Base-by-base conservation (phyloP, 177 flowering plant species). In the Vitis hybrid region DNA sequence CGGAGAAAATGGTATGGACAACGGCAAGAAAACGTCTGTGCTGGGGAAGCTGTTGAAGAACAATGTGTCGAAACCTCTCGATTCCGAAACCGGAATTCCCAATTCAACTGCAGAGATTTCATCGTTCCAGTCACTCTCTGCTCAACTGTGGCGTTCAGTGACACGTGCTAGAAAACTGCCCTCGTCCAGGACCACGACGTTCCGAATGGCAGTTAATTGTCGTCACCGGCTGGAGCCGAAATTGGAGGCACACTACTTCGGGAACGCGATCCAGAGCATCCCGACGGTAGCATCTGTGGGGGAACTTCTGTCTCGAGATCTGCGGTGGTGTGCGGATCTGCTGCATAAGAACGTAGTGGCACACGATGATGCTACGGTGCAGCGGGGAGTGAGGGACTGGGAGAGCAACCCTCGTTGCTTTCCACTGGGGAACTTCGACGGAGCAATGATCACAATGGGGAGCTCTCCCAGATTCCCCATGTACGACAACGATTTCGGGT, bases 261-360 rank as follows among this genome's bases (percentile, higher is more conserved):
- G 97, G 13, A 93, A 93, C 85, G 92, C 93, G 55, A 93, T 93
- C 6, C 98, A 93, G 81, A 93, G 98, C 86, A 89, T 89, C 72
- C 91, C 91, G 10, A 91, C 92, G 1, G 64, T 60, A 0, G 90
- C 88, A 10, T 5, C 75, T 2, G 81, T 73, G 1, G 92, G 90
- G 10, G 98, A 91, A 60, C 55, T 93, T 1, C 59, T 88, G 19
- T 66, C 85, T 1, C 64, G 66, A 6, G 91, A 84, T 16, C 77
- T 93, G 65, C 57, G 65, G 2, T 89, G 88, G 88, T 63, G 78
- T 18, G 95, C 91, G 7, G 82, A 72, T 33, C 74, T 67, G 76
- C 86, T 93, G 20, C 87, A 89, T 75, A 49, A 52, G 62, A 90
- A 87, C 74, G 98, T 92, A 53, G 80, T 75, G 60, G 89, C 87